Conservation (phyloP, 805 yeast genomes). For the Candida schatavii region DNA sequence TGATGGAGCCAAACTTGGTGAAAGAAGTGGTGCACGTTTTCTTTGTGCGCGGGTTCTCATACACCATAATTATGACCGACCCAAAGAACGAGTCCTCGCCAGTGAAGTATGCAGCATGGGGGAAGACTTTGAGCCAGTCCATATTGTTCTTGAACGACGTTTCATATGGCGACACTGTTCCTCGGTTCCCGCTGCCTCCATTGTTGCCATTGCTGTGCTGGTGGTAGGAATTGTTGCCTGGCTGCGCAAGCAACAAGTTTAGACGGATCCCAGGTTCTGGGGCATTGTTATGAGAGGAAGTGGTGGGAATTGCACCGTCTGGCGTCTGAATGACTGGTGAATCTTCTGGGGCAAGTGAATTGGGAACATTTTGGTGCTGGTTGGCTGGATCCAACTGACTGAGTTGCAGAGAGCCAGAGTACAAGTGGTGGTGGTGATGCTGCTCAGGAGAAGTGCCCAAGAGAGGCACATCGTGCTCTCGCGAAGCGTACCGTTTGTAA, state of each 20-base stretch:
- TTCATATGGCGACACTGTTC: background rate
- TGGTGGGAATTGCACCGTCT: too few relatives aligned
- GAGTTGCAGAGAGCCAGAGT: too few relatives aligned
- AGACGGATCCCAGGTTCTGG: background rate
- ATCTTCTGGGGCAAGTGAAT: too few relatives aligned
- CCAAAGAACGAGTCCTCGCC: conserved; percentile 52
- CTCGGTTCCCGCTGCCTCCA: background rate
- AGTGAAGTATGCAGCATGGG: conserved; percentile 50
- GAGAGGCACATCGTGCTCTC: conserved; percentile 28
- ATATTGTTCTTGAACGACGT: conserved; percentile 2
- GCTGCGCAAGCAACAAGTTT: conserved; percentile 1
- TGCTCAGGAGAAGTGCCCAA: conserved; percentile 1
- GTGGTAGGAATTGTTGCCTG: background rate
- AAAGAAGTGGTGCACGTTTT: conserved; percentile 54
- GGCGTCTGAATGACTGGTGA: too few relatives aligned
- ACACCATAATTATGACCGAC: conserved; percentile 47
- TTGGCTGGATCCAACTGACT: background rate
- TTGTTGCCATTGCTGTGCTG: background rate
- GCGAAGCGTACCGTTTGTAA: conserved; percentile 37
- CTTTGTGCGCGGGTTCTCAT: conserved; percentile 43
- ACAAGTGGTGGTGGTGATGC: conserved; percentile 6
- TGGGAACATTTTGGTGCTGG: background rate
- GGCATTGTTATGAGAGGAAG: too few relatives aligned
- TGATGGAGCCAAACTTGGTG: conserved; percentile 65
- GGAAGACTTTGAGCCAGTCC: conserved; percentile 43